Evolutionary conservation across 768 basidiomycete species (phyloP), one percentile per base, ranked within the genome.

Genomic region (Collybia sordida): DNA sequence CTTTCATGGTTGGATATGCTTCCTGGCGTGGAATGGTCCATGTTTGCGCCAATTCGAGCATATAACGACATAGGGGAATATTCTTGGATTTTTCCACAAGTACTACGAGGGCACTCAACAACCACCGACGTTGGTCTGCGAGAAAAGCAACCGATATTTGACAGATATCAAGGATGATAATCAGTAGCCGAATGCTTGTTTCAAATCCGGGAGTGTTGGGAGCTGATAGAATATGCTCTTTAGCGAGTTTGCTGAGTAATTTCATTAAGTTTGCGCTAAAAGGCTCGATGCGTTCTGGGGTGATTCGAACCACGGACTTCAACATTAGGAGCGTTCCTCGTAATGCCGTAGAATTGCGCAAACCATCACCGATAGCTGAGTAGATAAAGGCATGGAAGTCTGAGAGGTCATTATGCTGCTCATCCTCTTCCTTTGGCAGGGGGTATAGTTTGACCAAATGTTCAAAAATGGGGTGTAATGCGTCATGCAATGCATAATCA

Each of bases 31-130:
- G 82, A 57, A 96, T 72, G n/a, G 91, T 88, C 95, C 96, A 98
- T 21, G 87, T 86, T 42, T 88, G 80, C 42, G 90, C 81, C 49
- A 98, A 80, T 48, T 93, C 88, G 18, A 99, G 78, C 54, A 97
- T 80, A 61, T 88, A 92, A 12, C 81, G 83, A 63, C 93, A 95
- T 2, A 99, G 79, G 12, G 79, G 66, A 3, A 74, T 57, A 58
- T 85, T 94, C 62, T 89, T 87, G 7, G 94, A 95, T 68, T 96
- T 93, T 60, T 97, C 95, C 37, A 93, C 85, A 34, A 98, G 77
- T 21, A 85, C 83, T 15, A 85, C 80, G 53, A 98, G 80, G 11
- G 84, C 84, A 51, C 79, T 85, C 43, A 96, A 71, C 38, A 98
- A 77, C 69, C 83, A 84, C 49, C 88, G 80, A 23, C 97, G 82